Base-by-base conservation (phyloP, 2,329 filamentous ascomycete genomes). In the Fusarium sp. region DNA sequence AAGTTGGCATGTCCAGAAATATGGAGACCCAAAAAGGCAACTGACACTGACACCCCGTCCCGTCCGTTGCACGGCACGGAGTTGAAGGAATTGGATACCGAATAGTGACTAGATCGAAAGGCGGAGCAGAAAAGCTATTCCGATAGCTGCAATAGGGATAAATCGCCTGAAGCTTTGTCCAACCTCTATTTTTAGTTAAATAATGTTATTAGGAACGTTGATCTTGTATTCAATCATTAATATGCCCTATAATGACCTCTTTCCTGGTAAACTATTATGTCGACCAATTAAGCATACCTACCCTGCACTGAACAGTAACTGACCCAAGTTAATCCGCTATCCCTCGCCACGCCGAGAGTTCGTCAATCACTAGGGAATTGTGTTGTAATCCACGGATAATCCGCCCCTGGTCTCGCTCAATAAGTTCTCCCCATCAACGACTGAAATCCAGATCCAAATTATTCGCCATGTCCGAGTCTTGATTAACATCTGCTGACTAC, bases 1-100 rank as follows among this genome's bases (percentile, higher is more conserved):
- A 75, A 76, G 67, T 72, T 76, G 74, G 72, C 73, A 72, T 69
- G 70, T 73, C 69, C 69, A 58, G 61, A 71, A 70, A 64, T 60
- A 65, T 62, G 64, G 56, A 34, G 45, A 62, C 62, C 64, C 55
- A 50, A 62, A 68, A 58, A 57, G 68, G 68, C 61, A 63, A 69
- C 58, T 66, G 36, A 57, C 62, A 60, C 62, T 67, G 38, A 41
- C 65, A 65, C 61, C 64, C 30, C 26, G 52, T 30, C n/a, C 40
- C 52, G 30, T 18, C 20, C 4, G 26, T 15, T n/a, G 30, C 42
- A 45, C 26, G 23, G 23, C 9, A 51, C 47, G 23, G 34, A 38
- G 33, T 37, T 37, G 51, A 58, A 58, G 23, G 52, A 64, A 51
- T 65, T 33, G 9, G 34, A 23, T 64, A 64, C 62, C 34, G 30